Conservation (phyloP, 2,329 filamentous ascomycete species). For the Fusarium nematophilum region DNA sequence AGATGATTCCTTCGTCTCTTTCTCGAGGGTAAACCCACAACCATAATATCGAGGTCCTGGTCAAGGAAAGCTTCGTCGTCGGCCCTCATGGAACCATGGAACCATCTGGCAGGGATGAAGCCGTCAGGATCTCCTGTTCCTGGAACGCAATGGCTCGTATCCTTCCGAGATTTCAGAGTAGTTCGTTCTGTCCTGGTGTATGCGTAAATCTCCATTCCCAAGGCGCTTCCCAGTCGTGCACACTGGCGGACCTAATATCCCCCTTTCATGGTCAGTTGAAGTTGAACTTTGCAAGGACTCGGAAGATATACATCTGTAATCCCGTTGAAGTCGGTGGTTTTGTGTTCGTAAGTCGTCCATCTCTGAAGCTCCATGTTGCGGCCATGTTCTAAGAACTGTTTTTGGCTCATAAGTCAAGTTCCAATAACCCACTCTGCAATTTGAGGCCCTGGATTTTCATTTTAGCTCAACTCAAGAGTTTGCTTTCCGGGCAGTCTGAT, state of each 20-base stretch:
- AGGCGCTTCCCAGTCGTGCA: slow-evolving; percentile 62
- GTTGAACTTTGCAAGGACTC: too few species aligned
- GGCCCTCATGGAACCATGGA: too few species aligned
- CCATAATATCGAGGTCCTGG: slow-evolving; percentile 55
- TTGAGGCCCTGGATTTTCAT: too few species aligned
- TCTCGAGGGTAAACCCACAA: slow-evolving; percentile 54
- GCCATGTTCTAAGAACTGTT: background rate
- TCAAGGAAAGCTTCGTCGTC: slow-evolving; percentile 55
- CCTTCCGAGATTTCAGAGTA: slow-evolving; percentile 63
- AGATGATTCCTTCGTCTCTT: slow-evolving; percentile 67
- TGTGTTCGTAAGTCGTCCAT: background rate
- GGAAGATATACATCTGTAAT: too few species aligned
- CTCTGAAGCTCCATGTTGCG: background rate
- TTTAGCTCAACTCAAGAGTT: too few species aligned
- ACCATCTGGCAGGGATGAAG: too few species aligned
- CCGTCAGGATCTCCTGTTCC: too few species aligned
- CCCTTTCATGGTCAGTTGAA: too few species aligned
- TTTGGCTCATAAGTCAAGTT: slow-evolving; percentile 1
- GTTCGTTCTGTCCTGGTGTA: slow-evolving; percentile 71
- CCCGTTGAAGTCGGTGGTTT: too few species aligned
- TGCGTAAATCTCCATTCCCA: slow-evolving; percentile 75
- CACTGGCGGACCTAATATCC: slow-evolving; percentile 49
- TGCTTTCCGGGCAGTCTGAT: too few species aligned
- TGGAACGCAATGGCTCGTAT: too few species aligned
- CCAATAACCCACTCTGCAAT: slow-evolving; percentile 6